Evolutionary conservation across 768 basidiomycete genomes (phyloP).

Genomic region (Trametes cubensis): DNA sequence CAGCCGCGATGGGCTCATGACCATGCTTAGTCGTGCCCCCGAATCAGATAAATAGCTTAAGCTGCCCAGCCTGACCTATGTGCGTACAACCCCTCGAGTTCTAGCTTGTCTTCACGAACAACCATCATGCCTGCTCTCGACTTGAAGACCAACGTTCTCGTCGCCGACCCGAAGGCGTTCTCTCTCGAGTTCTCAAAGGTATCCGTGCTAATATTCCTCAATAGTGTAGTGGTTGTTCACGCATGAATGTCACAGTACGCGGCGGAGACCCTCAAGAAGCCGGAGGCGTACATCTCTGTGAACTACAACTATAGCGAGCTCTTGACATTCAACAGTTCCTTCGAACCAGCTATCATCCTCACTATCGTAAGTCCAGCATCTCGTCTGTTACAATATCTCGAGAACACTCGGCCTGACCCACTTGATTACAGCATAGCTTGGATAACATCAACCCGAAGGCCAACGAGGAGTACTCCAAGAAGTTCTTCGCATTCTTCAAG

Average conservation of each 20-base stretch:
- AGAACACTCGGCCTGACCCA: background rate
- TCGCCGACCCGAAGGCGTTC: constrained; percentile 40
- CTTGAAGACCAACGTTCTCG: constrained; percentile 44
- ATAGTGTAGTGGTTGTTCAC: background rate
- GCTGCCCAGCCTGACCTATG: background rate
- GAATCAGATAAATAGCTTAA: constrained; percentile 12
- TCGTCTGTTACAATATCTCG: background rate
- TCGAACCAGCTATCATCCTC: constrained; percentile 67
- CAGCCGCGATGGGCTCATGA: background rate
- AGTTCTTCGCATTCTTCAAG: constrained; percentile 56
- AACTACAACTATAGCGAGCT: constrained; percentile 59
- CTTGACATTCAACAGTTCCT: constrained; percentile 61
- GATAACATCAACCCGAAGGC: constrained; percentile 51
- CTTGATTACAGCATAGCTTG: constrained; percentile 50
- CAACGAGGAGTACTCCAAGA: constrained; percentile 58
- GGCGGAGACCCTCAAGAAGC: constrained; percentile 56
- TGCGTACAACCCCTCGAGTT: constrained; percentile 1
- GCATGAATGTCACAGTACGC: constrained; percentile 43
- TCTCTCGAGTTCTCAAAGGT: constrained; percentile 62
- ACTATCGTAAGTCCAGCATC: constrained; percentile 49
- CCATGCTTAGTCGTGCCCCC: background rate
- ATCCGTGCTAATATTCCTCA: background rate
- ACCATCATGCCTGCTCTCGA: constrained; percentile 42
- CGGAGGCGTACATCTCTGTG: constrained; percentile 56
- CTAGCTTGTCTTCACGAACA: background rate